Conservation (phyloP, 2,329 filamentous ascomycete genomes). For the Pseudogymnoascus sp. region DNA sequence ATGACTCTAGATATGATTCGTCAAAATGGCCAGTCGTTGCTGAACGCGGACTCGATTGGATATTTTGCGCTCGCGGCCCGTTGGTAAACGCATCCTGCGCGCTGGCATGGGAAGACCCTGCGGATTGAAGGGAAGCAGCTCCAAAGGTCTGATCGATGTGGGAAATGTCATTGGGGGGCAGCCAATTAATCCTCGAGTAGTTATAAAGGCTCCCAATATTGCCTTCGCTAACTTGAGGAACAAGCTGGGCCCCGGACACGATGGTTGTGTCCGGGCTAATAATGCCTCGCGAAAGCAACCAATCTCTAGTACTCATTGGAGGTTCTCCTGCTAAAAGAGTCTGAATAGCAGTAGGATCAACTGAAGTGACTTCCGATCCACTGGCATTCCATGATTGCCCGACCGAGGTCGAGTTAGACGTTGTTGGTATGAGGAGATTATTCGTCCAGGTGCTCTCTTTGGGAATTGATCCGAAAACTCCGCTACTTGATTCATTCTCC, state of each 20-base stretch:
- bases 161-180: not conserved
- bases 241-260: slow-evolving; percentile 4
- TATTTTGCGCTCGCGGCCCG: not conserved
- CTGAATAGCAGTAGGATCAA: not conserved
- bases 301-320: not conserved
- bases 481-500: slow-evolving; percentile 2
- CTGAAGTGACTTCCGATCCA: not conserved
- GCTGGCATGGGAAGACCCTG: not conserved
- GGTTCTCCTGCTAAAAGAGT: not conserved
- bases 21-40: not conserved
- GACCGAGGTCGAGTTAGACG: not conserved
- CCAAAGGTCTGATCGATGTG: not conserved
- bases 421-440: not conserved
- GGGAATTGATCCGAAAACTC: not conserved
- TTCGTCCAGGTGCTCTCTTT: slow-evolving; percentile 2
- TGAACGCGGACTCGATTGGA: not conserved
- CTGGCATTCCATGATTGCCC: slow-evolving; percentile 7
- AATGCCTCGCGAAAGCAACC: not conserved
- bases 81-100: not conserved
- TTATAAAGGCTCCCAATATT: slow-evolving; percentile 10
- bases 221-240: slow-evolving; percentile 10
- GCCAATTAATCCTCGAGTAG: slow-evolving; percentile 11
- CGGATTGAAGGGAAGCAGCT: not conserved
- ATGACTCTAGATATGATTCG: not conserved
- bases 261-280: slow-evolving; percentile 6